These are phyloP conservation scores for Linnemannia zychae DNA, from an alignment of 192 early-diverging fungal species.

Conservation along the genomic window DNA sequence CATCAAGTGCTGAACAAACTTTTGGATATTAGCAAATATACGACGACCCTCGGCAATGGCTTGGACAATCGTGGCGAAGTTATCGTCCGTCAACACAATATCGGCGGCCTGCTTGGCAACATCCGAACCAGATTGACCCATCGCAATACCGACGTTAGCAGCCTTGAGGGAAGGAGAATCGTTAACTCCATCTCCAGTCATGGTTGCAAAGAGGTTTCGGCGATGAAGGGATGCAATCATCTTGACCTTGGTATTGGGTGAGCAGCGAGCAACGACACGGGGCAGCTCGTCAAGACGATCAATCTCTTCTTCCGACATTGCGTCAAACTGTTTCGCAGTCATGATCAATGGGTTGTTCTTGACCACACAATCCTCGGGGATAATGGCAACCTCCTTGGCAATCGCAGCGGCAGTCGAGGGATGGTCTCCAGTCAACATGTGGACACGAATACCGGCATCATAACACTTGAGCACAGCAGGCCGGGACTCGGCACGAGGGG, in stretches of 20 bases:
- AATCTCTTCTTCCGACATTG: conserved; percentile 83
- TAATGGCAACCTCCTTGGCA: conserved; percentile 71
- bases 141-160: conserved; percentile 82
- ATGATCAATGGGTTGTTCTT: conserved; percentile 72
- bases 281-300: conserved; percentile 85
- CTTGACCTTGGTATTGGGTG: conserved; percentile 95
- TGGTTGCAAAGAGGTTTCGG: conserved; percentile 75
- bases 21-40: conserved; percentile 82
- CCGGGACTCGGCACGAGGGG: conserved; percentile 79
- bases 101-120: conserved; percentile 93
- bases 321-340: conserved; percentile 88
- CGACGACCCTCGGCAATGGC: conserved; percentile 85
- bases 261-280: conserved; percentile 93
- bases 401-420: conserved; percentile 91
- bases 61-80: conserved; percentile 84
- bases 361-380: conserved; percentile 54
- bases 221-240: conserved; percentile 93
- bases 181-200: conserved; percentile 92
- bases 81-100: conserved; percentile 88
- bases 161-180: conserved; percentile 81
- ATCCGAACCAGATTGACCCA: conserved; percentile 92
- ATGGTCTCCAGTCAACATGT: conserved; percentile 97
- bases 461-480: conserved; percentile 83
- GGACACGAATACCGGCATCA: conserved; percentile 89
- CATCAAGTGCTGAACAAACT: conserved; percentile 80